These are phyloP conservation scores for Avicennia marina DNA, from an alignment of 257 asterid species.

Conservation along the genomic window DNA sequence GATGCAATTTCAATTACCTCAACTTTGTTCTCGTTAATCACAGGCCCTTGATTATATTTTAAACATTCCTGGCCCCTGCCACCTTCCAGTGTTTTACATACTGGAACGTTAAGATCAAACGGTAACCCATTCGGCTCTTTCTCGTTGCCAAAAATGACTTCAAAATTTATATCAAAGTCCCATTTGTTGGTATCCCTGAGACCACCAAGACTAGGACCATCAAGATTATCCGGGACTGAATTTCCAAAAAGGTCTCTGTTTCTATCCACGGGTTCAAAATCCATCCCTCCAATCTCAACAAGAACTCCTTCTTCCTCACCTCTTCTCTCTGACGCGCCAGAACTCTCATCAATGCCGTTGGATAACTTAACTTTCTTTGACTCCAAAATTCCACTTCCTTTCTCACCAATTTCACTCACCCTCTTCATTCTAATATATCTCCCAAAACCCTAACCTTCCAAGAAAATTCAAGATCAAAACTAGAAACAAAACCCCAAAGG, in stretches of 20 bases:
- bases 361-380: constrained; percentile 38
- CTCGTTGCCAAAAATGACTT: constrained; percentile 22
- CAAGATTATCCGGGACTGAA: constrained; percentile 19
- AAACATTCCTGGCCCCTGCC: constrained; percentile 8
- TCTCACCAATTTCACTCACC: constrained; percentile 28
- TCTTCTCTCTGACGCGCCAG: constrained; percentile 18
- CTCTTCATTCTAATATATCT: constrained; percentile 41
- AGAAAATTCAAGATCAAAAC: constrained; percentile 16
- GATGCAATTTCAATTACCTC: constrained; percentile 41
- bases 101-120: constrained; percentile 45
- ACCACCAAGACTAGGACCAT: constrained; percentile 18
- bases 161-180: constrained; percentile 25
- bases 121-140: constrained; percentile 19
- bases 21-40: constrained; percentile 13
- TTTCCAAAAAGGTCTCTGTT: constrained; percentile 10
- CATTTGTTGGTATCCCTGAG: constrained; percentile 11
- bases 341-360: constrained; percentile 21
- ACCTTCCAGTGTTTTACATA: constrained; percentile 6
- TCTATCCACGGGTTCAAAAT: constrained; percentile 13
- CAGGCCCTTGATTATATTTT: constrained; percentile 6
- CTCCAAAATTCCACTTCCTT: constrained; percentile 16
- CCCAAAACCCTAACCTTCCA: constrained; percentile 1
- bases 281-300: constrained; percentile 23
- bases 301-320: constrained; percentile 21
- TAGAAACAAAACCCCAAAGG: constrained; percentile 15